phyloP scores from a whole-genome alignment of 352 stramenopile genomes.

The Elongisporangium prolatum region DNA sequence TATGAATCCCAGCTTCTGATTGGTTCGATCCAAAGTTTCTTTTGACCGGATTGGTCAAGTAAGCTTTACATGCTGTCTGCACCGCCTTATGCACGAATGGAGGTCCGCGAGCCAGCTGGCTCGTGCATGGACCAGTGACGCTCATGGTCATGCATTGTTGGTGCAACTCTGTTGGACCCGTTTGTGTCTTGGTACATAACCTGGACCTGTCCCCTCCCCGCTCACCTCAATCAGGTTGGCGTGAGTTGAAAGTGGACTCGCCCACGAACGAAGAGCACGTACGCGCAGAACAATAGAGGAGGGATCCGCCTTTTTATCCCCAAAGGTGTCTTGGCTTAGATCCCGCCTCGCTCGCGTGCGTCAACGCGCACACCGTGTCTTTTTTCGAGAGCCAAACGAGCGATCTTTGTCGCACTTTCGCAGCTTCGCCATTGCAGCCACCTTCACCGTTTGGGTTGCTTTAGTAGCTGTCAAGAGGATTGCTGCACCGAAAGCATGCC shows the following conservation, averaged over 20 bases:
- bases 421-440: background rate
- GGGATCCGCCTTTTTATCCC: background rate
- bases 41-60: background rate
- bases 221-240: background rate
- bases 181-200: background rate
- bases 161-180: background rate
- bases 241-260: background rate
- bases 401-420: background rate
- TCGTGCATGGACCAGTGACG: background rate
- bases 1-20: background rate
- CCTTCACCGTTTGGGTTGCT: background rate
- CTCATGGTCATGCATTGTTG: background rate
- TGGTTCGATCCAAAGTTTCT: background rate
- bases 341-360: background rate
- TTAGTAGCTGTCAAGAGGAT: background rate
- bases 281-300: background rate
- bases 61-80: background rate
- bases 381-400: background rate
- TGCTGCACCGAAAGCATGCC: background rate
- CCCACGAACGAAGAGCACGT: background rate
- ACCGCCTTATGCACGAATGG: background rate
- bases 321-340: background rate
- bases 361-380: background rate
- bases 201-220: background rate
- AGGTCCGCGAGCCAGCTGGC: background rate